phyloP scores from a whole-genome alignment of 768 basidiomycete species.

The Polyporus arcularius region DNA sequence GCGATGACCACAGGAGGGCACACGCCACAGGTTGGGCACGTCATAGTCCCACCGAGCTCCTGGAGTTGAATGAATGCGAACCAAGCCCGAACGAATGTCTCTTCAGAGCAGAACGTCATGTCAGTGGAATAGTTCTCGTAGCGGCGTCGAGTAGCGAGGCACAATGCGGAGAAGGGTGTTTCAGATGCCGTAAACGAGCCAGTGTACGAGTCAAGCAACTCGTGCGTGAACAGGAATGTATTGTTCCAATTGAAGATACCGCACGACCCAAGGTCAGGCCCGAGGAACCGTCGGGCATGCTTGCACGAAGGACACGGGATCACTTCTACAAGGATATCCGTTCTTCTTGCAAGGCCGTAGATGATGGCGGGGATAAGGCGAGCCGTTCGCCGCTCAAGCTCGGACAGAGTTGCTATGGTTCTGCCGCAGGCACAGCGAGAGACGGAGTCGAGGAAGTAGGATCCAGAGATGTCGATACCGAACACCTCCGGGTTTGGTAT shows the following conservation, averaged over 20 bases:
- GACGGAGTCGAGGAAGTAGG: neutral
- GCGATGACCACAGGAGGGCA: slow-evolving; percentile 16
- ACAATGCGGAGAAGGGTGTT: slow-evolving; percentile 22
- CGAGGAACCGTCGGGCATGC: slow-evolving; percentile 4
- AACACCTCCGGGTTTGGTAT: neutral
- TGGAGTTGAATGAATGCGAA: slow-evolving; percentile 19
- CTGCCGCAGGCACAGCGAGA: slow-evolving; percentile 1
- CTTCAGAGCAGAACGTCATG: slow-evolving; percentile 9
- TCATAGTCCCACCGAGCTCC: slow-evolving; percentile 8
- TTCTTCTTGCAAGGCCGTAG: neutral
- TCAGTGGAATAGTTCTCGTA: slow-evolving; percentile 8
- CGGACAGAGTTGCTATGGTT: neutral
- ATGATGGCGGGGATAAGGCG: neutral
- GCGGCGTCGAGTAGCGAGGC: neutral
- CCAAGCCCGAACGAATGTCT: slow-evolving; percentile 21
- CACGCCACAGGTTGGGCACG: slow-evolving; percentile 17
- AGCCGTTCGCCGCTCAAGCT: neutral
- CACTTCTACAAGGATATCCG: neutral
- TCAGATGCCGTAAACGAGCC: slow-evolving; percentile 16
- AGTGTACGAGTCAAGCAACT: slow-evolving; percentile 22
- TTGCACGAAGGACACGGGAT: neutral
- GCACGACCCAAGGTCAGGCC: slow-evolving; percentile 12
- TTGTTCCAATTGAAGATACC: slow-evolving; percentile 25
- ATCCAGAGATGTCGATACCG: no score
- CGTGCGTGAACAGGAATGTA: slow-evolving; percentile 18